Base-by-base conservation (phyloP, 163 green algal species). In the Coccomyxa subellipsoidea region DNA sequence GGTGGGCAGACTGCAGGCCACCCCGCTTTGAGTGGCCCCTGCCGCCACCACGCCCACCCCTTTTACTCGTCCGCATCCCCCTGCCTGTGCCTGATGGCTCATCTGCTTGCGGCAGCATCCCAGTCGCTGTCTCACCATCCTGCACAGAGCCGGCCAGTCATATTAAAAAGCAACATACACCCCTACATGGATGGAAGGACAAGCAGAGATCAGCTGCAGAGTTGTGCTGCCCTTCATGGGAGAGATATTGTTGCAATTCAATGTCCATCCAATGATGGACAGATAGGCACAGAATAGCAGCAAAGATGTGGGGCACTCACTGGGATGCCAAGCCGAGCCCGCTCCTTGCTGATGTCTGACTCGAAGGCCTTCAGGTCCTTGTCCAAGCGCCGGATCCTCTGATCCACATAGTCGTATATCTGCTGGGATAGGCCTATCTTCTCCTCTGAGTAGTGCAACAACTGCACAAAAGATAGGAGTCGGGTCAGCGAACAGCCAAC, bases 351-450 rank as follows among this genome's bases (percentile, higher is more conserved):
- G 10, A 93, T 80, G 54, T 93, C 88, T 54, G 80, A 80, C 77
- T 90, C 88, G 83, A 96, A 94, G 8, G 75, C 53, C 38, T 85
- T 82, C 69, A 95, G 84, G 54, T 95, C 92, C 73, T 89, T 90
- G 80, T 96, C 93, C 27, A 96, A 84, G 29, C 82, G 77, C 9
- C 85, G 84, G 82, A 96, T 96, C 59, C 92, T 86, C 23, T 83
- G 81, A 80, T 96, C 93, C 7, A 96, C 89, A 47, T 90, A 87
- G 80, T 96, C 92, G 72, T 96, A 96, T 0, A 94, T 88, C 82
- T 93, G 87, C 70, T 88, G 83, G 23, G 92, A 87, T 21, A 91
- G 81, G 54, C 31, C 47, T 54, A 87, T 80, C 79, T 87, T 87
- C 38, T 87, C 79, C 31, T 84, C 72, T 40, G 72, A 66, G 36